Evolutionary conservation across 2,329 filamentous ascomycete species (phyloP).

Genomic region (Chaetomiaceae sp.): DNA sequence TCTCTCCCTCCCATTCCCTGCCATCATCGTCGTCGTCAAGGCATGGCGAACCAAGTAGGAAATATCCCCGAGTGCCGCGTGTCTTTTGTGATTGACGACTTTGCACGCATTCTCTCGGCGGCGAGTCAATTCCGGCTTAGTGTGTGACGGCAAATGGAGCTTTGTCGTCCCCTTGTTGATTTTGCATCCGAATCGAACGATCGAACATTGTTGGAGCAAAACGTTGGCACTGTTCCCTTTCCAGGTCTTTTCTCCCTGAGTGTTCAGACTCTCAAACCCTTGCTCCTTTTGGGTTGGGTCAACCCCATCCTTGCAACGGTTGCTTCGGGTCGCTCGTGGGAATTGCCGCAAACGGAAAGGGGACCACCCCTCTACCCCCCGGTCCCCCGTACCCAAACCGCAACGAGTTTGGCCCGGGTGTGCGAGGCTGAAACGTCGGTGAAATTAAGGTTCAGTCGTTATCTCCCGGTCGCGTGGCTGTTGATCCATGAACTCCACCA

Average conservation of each 20-base stretch:
- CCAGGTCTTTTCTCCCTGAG: background rate
- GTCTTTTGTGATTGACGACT: slow-evolving; percentile 2
- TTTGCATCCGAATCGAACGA: slow-evolving; percentile 1
- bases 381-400: slow-evolving; percentile 7
- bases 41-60: slow-evolving; percentile 5
- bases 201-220: background rate
- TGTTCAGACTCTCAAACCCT: no score
- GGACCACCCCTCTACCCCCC: background rate
- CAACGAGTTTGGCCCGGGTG: slow-evolving; percentile 17
- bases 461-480: slow-evolving; percentile 30
- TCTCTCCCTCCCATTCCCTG: no score
- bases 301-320: slow-evolving; percentile 6
- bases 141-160: background rate
- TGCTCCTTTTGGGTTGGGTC: no score
- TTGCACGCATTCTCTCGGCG: background rate
- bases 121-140: background rate
- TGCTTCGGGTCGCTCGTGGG: slow-evolving; percentile 2
- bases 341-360: slow-evolving; percentile 18
- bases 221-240: slow-evolving; percentile 7
- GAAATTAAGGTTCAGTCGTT: slow-evolving; percentile 30
- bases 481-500: slow-evolving; percentile 29
- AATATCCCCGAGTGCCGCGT: background rate
- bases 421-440: slow-evolving; percentile 29
- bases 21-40: no score
- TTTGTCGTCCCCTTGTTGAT: no score